Evolutionary conservation across 1,139 yeast species (phyloP).

Genomic region (Geotrichum restrictum): DNA sequence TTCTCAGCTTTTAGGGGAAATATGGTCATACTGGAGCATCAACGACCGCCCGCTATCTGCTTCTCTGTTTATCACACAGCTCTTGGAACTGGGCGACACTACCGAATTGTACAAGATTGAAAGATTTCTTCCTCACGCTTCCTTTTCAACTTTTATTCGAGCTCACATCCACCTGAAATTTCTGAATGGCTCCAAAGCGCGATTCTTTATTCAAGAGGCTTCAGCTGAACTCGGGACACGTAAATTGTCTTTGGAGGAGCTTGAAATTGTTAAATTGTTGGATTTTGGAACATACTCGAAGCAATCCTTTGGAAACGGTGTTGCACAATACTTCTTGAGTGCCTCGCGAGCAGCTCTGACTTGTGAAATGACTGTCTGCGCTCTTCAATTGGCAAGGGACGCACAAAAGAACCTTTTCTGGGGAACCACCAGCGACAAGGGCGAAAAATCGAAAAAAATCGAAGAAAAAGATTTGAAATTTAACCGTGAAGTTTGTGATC

Average conservation of each 20-base stretch:
- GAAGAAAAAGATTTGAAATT: background rate
- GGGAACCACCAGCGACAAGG: background rate
- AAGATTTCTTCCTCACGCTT: conserved; percentile 25
- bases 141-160: conserved; percentile 27
- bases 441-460: background rate
- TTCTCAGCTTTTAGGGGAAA: background rate
- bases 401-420: conserved; percentile 17
- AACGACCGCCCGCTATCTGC: conserved; percentile 1
- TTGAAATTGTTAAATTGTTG: conserved; percentile 16
- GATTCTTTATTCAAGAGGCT: conserved; percentile 22
- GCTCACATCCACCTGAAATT: conserved; percentile 25
- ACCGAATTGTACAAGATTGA: conserved; percentile 13
- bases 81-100: background rate
- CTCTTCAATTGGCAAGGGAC: conserved; percentile 21
- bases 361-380: conserved; percentile 47
- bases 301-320: conserved; percentile 23
- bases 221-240: conserved; percentile 22
- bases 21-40: conserved; percentile 7
- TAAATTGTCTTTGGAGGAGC: conserved; percentile 15
- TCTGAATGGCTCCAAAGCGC: conserved; percentile 25
- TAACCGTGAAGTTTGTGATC: conserved; percentile 17
- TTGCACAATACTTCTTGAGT: conserved; percentile 19
- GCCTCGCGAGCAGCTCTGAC: conserved; percentile 23
- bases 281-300: conserved; percentile 5
- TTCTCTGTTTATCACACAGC: conserved; percentile 5